Percentiles rank a stretch among this genome's conserved stretches.
Conservation (phyloP, 2,329 filamentous ascomycete genomes). For the Xenosphaeropsis pyriputrescens region DNA sequence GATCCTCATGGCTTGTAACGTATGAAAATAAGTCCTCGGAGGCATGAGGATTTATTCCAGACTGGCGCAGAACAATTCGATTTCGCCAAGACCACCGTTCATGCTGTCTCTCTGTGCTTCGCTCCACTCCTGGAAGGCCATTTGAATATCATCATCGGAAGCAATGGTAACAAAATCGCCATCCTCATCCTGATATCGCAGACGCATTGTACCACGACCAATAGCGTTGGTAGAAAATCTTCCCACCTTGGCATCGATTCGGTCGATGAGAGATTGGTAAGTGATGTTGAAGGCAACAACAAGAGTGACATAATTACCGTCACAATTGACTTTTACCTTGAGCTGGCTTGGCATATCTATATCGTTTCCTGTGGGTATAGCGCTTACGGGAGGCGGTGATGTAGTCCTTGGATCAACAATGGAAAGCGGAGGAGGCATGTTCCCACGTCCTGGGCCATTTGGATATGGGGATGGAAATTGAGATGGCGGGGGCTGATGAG, state of each 20-base stretch:
- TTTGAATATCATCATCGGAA: slow-evolving; percentile 90
- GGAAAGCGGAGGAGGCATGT: slow-evolving; percentile 11
- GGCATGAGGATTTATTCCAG: slow-evolving; percentile 5
- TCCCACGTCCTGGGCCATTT: slow-evolving; percentile 21
- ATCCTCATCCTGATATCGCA: slow-evolving; percentile 86
- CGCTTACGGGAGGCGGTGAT: slow-evolving; percentile 22
- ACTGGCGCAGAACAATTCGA: slow-evolving; percentile 69
- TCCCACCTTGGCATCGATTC: slow-evolving; percentile 89
- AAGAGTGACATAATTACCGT: slow-evolving; percentile 85
- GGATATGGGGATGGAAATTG: slow-evolving; percentile 17
- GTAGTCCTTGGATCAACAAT: slow-evolving; percentile 21
- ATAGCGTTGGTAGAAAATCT: slow-evolving; percentile 77
- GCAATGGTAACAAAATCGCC: slow-evolving; percentile 88
- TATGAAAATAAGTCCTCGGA: no score
- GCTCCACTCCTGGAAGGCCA: slow-evolving; percentile 88
- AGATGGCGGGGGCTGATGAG: slow-evolving; percentile 26
- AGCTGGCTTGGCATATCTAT: slow-evolving; percentile 55
- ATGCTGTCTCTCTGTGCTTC: slow-evolving; percentile 53
- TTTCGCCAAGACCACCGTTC: slow-evolving; percentile 67
- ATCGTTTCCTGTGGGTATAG: slow-evolving; percentile 23
- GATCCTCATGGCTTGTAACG: no score
- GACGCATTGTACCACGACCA: slow-evolving; percentile 64
- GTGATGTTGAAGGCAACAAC: slow-evolving; percentile 93
- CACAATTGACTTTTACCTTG: slow-evolving; percentile 90
- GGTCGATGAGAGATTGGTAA: slow-evolving; percentile 84